Conservation (phyloP, 345 rosid genomes). For the Capsella bursapastoris region DNA sequence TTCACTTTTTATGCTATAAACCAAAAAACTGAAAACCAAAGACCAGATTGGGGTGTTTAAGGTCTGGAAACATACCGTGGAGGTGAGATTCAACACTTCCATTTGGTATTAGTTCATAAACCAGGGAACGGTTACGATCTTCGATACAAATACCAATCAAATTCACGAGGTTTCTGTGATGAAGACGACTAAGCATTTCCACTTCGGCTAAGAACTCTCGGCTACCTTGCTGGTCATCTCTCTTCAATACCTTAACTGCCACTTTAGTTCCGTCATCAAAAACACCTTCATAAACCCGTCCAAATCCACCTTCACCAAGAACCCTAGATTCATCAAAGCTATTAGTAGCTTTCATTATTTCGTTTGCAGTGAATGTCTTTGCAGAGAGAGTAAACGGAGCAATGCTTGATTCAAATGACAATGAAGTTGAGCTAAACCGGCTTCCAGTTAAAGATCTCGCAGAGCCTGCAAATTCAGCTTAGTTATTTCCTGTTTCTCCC, state of each 20-base stretch:
- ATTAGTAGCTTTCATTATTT: constrained; percentile 77
- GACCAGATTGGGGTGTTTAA: not conserved
- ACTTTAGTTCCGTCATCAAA: constrained; percentile 86
- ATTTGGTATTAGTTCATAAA: constrained; percentile 91
- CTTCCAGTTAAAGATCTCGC: constrained; percentile 65
- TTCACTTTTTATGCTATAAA: not conserved
- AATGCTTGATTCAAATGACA: constrained; percentile 89
- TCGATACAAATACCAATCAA: constrained; percentile 92
- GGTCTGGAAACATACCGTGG: constrained; percentile 61
- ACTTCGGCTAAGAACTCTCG: constrained; percentile 95
- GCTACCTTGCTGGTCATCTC: constrained; percentile 93
- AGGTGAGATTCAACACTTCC: constrained; percentile 98
- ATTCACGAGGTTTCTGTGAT: constrained; percentile 93
- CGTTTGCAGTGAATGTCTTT: constrained; percentile 76
- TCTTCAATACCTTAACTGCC: constrained; percentile 89
- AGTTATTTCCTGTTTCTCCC: constrained; percentile 15
- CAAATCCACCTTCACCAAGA: constrained; percentile 97
- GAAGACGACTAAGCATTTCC: constrained; percentile 98
- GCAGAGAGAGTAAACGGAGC: constrained; percentile 84
- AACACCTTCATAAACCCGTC: constrained; percentile 79
- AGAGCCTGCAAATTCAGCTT: constrained; percentile 55
- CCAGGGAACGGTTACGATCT: constrained; percentile 80
- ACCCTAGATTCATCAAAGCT: constrained; percentile 71
- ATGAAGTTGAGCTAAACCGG: constrained; percentile 70
- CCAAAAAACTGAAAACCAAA: not conserved